Conservation (phyloP, 2,329 filamentous ascomycete genomes). For the Dothiorella sarmentorum region DNA sequence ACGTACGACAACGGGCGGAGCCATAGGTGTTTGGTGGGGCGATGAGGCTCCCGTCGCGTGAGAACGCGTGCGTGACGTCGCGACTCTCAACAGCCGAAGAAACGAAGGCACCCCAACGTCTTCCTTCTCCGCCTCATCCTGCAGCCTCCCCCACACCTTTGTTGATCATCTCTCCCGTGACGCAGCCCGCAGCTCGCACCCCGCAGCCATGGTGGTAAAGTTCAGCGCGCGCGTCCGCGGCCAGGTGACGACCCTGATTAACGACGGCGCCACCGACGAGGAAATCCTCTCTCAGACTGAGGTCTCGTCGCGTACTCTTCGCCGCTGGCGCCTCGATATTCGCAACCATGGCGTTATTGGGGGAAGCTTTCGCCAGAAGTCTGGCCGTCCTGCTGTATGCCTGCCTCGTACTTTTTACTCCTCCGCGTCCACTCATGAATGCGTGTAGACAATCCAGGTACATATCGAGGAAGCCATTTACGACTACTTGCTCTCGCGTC, state of each 20-base stretch:
- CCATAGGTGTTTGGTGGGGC: constrained; percentile 9
- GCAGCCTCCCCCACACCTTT: not conserved
- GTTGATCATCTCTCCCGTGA: not conserved
- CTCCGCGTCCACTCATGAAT: not conserved
- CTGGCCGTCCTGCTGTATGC: not conserved
- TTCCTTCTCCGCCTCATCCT: not conserved
- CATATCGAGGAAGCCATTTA: not conserved
- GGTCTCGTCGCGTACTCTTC: not conserved
- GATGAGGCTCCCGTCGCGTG: not conserved
- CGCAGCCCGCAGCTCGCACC: too few relatives aligned
- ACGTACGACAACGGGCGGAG: constrained; percentile 6
- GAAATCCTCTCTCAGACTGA: not conserved
- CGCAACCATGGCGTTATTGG: not conserved
- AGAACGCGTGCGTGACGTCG: constrained; percentile 4
- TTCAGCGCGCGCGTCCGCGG: not conserved
- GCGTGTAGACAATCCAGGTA: not conserved
- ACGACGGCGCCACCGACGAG: not conserved
- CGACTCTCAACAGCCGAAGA: too few relatives aligned
- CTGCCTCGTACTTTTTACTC: not conserved
- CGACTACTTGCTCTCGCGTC: not conserved
- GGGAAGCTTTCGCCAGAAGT: not conserved
- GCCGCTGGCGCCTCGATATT: not conserved
- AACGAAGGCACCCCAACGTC: not conserved
- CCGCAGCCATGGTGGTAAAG: not conserved
- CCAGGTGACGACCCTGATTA: not conserved